phyloP scores from a whole-genome alignment of 352 stramenopile genomes.

The Detonula confervacea region DNA sequence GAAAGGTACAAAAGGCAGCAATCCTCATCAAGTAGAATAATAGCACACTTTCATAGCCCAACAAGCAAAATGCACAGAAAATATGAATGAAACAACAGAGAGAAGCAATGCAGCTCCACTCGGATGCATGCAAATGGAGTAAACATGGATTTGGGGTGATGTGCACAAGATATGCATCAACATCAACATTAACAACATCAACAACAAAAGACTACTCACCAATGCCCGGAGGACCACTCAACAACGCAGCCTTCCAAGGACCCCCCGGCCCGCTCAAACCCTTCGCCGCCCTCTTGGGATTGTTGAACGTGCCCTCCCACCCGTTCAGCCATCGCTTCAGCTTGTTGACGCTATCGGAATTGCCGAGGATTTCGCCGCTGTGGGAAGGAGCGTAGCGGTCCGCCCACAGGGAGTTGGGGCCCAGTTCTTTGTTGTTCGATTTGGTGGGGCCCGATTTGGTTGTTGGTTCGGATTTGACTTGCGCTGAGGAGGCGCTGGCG shows the following conservation, averaged over 20 bases:
- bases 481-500: no score
- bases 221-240: conserved; percentile 96
- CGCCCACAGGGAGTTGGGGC: conserved; percentile 90
- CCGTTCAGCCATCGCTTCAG: conserved; percentile 85
- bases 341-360: conserved; percentile 90
- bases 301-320: conserved; percentile 81
- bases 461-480: conserved; percentile 3
- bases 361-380: conserved; percentile 92
- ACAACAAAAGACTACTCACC: conserved; percentile 51
- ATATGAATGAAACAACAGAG: no score
- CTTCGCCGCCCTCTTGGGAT: conserved; percentile 68
- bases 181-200: neutral
- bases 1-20: no score
- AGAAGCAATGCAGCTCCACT: no score
- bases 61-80: no score
- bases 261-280: conserved; percentile 68
- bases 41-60: no score
- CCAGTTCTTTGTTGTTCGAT: no score
- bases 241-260: conserved; percentile 90
- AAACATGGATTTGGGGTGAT: no score
- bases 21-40: no score
- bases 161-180: no score
- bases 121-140: no score
- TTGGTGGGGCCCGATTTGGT: neutral
- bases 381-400: conserved; percentile 94